A percentile compares a stretch with the other conserved stretches of the same genome.
Conservation (phyloP, 805 yeast species). For the Cyberlindnera suaveolens region DNA sequence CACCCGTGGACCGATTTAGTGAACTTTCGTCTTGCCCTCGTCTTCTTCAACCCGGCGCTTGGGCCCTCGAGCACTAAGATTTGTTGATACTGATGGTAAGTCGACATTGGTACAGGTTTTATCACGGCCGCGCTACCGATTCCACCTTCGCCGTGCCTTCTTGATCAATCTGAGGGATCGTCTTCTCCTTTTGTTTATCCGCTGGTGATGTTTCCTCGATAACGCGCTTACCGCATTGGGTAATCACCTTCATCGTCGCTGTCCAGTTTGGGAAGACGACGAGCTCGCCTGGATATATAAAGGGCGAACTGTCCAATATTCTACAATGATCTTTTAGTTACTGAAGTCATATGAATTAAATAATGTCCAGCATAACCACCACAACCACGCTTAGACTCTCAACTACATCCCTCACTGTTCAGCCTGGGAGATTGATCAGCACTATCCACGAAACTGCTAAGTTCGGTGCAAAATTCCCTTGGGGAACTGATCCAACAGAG, state of each 20-base stretch:
- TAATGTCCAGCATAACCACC: constrained; percentile 2
- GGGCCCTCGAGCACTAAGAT: constrained; percentile 13
- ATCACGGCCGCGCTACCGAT: too few species aligned
- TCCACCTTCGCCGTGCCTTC: too few species aligned
- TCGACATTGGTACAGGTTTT: neutral
- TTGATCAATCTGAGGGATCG: too few species aligned
- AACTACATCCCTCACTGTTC: constrained; percentile 20
- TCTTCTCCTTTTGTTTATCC: too few species aligned
- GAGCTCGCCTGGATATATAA: neutral
- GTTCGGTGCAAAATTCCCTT: constrained; percentile 57
- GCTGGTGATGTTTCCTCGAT: too few species aligned
- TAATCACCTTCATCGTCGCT: neutral
- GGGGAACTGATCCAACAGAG: constrained; percentile 48
- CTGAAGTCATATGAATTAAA: neutral
- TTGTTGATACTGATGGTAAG: constrained; percentile 20
- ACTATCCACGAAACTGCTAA: constrained; percentile 58
- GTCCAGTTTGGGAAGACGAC: constrained; percentile 6
- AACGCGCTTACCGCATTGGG: too few species aligned
- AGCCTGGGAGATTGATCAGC: constrained; percentile 39
- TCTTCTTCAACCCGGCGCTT: constrained; percentile 5
- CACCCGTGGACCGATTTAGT: constrained; percentile 21
- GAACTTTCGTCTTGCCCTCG: constrained; percentile 9
- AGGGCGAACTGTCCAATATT: neutral
- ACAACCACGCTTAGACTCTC: constrained; percentile 6
- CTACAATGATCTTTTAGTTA: too few species aligned